These are phyloP conservation scores for Ormosia semicastrata DNA, from an alignment of 306 rosid species.

Conservation along the genomic window DNA sequence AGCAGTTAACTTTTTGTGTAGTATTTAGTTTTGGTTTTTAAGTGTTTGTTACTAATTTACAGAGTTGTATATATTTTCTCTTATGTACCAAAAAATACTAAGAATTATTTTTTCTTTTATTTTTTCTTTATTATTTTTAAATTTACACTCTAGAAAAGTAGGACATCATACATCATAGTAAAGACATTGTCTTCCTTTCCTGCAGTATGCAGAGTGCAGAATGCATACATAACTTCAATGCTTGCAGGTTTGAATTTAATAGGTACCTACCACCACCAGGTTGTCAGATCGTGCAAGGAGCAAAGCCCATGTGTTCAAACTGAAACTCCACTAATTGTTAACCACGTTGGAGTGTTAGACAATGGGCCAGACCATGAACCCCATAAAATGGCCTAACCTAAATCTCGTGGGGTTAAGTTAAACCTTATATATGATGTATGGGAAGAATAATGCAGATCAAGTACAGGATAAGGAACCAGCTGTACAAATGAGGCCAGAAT, in stretches of 20 bases:
- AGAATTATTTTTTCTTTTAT: too few species aligned
- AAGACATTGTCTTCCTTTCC: background rate
- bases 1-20: too few species aligned
- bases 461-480: too few species aligned
- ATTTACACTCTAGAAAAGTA: background rate
- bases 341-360: background rate
- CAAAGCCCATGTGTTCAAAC: background rate
- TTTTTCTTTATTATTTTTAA: background rate
- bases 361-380: slow-evolving; percentile 3
- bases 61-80: background rate
- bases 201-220: background rate
- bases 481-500: too few species aligned
- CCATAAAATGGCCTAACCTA: background rate
- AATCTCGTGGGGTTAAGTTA: background rate
- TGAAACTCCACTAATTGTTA: background rate
- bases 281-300: slow-evolving; percentile 15
- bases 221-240: background rate
- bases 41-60: too few species aligned
- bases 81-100: too few species aligned
- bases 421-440: background rate
- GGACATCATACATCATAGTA: background rate
- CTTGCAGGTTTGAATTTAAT: slow-evolving; percentile 18
- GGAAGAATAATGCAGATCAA: background rate
- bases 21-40: too few species aligned
- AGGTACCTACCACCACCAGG: background rate